phyloP scores from a whole-genome alignment of 129 eudicot species.

The Chrysanthemum makinoi region DNA sequence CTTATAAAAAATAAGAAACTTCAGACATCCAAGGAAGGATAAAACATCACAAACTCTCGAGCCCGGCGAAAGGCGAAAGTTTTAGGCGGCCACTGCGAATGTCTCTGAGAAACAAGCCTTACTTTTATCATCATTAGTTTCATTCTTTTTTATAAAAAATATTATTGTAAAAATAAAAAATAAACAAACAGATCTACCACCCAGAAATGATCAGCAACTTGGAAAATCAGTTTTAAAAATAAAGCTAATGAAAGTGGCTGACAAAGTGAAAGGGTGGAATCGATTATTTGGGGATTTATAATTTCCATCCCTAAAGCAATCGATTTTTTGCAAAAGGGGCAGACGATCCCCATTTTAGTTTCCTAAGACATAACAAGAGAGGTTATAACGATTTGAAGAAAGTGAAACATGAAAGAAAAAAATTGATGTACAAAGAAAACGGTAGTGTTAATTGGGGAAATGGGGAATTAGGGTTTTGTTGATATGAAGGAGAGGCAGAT shows the following conservation, averaged over 20 bases:
- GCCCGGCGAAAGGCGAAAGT: constrained; percentile 55
- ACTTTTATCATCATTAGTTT: constrained; percentile 22
- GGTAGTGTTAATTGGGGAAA: background rate
- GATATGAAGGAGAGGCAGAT: too few species aligned
- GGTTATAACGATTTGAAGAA: background rate
- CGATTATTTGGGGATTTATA: constrained; percentile 22
- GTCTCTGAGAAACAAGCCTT: constrained; percentile 71
- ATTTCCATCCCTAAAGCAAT: constrained; percentile 34
- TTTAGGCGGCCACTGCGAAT: constrained; percentile 82
- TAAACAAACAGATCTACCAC: constrained; percentile 9
- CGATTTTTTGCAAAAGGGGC: constrained; percentile 33
- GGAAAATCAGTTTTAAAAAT: background rate
- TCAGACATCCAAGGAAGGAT: too few species aligned
- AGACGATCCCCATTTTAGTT: constrained; percentile 28
- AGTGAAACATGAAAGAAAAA: too few species aligned
- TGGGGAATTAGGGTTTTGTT: background rate
- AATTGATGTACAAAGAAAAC: too few species aligned
- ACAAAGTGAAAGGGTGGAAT: constrained; percentile 41
- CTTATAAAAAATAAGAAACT: too few species aligned
- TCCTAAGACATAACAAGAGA: background rate
- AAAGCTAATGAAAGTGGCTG: constrained; percentile 13
- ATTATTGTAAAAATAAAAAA: background rate
- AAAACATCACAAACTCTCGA: background rate
- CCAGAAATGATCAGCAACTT: constrained; percentile 33
- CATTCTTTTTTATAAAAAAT: background rate